phyloP scores from a whole-genome alignment of 2,329 filamentous ascomycete species.

The Chrysoporthe austroafricana region DNA sequence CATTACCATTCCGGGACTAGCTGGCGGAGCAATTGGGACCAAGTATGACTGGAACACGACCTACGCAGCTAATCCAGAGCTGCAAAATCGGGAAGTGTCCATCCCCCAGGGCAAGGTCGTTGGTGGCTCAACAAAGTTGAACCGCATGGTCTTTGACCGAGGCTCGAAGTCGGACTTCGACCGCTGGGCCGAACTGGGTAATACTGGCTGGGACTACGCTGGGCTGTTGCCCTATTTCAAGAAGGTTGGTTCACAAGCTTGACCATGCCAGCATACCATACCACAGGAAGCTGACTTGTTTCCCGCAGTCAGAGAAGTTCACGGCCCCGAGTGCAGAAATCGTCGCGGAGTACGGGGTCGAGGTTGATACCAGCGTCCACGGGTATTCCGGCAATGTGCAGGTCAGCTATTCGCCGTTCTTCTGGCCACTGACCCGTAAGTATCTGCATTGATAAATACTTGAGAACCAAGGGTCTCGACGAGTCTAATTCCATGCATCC shows the following conservation, averaged over 20 bases:
- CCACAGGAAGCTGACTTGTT: neutral
- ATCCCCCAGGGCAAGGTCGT: slow-evolving; percentile 33
- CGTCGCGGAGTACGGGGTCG: slow-evolving; percentile 35
- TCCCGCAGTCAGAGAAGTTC: slow-evolving; percentile 32
- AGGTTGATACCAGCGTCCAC: slow-evolving; percentile 34
- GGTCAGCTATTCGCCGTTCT: slow-evolving; percentile 38
- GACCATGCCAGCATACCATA: too few species aligned
- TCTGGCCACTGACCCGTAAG: slow-evolving; percentile 36
- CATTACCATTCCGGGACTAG: slow-evolving; percentile 34
- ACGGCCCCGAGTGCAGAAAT: slow-evolving; percentile 34
- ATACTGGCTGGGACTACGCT: slow-evolving; percentile 35
- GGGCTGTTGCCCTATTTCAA: slow-evolving; percentile 38
- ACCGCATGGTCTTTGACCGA: slow-evolving; percentile 38
- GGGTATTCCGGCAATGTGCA: slow-evolving; percentile 36
- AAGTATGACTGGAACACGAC: slow-evolving; percentile 38
- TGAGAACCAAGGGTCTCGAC: neutral
- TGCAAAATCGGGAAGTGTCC: slow-evolving; percentile 11
- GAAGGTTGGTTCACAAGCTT: slow-evolving; percentile 33
- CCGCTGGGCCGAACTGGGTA: slow-evolving; percentile 36
- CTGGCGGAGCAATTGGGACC: slow-evolving; percentile 31
- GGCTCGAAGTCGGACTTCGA: slow-evolving; percentile 35
- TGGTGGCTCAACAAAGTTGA: slow-evolving; percentile 35
- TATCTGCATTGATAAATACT: neutral
- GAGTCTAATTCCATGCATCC: neutral
- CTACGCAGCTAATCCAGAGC: slow-evolving; percentile 16